Evolutionary conservation across 352 stramenopile species (phyloP).

Genomic region (Thraustotheca clavata): DNA sequence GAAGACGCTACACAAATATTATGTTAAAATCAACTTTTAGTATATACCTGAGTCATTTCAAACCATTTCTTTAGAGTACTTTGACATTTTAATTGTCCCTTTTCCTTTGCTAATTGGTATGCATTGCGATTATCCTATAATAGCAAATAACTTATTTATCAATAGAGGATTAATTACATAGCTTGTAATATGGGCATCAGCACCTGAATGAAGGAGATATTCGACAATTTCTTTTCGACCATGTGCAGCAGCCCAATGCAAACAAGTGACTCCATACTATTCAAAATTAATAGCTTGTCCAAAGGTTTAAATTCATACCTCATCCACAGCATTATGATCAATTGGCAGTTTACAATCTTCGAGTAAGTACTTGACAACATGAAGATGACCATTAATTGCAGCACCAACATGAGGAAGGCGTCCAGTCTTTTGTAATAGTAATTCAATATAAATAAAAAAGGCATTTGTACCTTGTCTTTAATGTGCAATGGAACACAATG

Average conservation of each 20-base stretch:
- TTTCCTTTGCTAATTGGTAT: constrained; percentile 14
- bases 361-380: constrained; percentile 28
- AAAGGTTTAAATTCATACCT: neutral
- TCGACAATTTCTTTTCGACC: constrained; percentile 24
- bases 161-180: constrained; percentile 43
- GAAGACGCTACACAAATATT: neutral
- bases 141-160: neutral
- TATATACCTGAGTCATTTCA: constrained; percentile 2
- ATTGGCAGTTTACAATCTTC: neutral
- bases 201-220: constrained; percentile 32
- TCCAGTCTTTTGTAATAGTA: neutral
- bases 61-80: constrained; percentile 4
- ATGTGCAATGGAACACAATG: constrained; percentile 26
- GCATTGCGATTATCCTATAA: constrained; percentile 1
- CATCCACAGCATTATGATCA: constrained; percentile 5
- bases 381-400: constrained; percentile 28
- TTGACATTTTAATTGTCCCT: neutral
- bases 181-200: constrained; percentile 80
- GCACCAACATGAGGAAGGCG: constrained; percentile 26
- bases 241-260: constrained; percentile 31
- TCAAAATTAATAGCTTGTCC: neutral
- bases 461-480: constrained; percentile 11
- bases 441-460: neutral
- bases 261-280: constrained; percentile 23
- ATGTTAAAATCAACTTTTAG: neutral